A percentile compares a stretch with the other conserved stretches of the same genome.
Conservation (phyloP, 2,329 filamentous ascomycete species). For the Nemania sp. region DNA sequence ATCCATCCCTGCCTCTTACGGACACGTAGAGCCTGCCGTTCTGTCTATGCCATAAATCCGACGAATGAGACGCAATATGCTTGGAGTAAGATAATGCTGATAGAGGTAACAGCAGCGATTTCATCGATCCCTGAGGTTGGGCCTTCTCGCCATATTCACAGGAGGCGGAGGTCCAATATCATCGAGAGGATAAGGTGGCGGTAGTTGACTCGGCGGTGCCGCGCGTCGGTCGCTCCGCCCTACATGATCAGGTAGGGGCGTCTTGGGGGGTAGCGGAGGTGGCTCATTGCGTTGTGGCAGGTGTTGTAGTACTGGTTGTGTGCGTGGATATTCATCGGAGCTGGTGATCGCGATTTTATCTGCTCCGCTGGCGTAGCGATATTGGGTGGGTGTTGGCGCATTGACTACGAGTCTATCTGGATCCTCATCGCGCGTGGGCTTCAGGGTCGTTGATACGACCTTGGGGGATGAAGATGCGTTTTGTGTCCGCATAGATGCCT, state of each 20-base stretch:
- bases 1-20: neutral
- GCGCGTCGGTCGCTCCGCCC: slow-evolving; percentile 42
- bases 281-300: slow-evolving; percentile 57
- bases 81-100: neutral
- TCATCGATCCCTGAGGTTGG: slow-evolving; percentile 66
- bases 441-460: slow-evolving; percentile 25
- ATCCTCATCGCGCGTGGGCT: slow-evolving; percentile 44
- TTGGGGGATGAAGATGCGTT: slow-evolving; percentile 32
- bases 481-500: slow-evolving; percentile 38
- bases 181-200: slow-evolving; percentile 78
- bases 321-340: slow-evolving; percentile 61
- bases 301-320: slow-evolving; percentile 40
- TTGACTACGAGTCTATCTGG: slow-evolving; percentile 59
- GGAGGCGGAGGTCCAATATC: slow-evolving; percentile 79
- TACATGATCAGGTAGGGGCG: slow-evolving; percentile 64
- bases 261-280: slow-evolving; percentile 78
- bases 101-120: neutral
- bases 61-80: neutral
- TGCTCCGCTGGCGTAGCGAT: slow-evolving; percentile 59
- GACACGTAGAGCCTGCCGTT: slow-evolving; percentile 3
- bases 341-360: slow-evolving; percentile 72
- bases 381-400: slow-evolving; percentile 64
- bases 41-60: slow-evolving; percentile 14
- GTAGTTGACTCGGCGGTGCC: slow-evolving; percentile 32
- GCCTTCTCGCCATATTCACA: slow-evolving; percentile 86